Percentiles rank a stretch among this genome's conserved stretches.
phyloP scores from a whole-genome alignment of 768 basidiomycete species.

The Boletus pseudopeckii region DNA sequence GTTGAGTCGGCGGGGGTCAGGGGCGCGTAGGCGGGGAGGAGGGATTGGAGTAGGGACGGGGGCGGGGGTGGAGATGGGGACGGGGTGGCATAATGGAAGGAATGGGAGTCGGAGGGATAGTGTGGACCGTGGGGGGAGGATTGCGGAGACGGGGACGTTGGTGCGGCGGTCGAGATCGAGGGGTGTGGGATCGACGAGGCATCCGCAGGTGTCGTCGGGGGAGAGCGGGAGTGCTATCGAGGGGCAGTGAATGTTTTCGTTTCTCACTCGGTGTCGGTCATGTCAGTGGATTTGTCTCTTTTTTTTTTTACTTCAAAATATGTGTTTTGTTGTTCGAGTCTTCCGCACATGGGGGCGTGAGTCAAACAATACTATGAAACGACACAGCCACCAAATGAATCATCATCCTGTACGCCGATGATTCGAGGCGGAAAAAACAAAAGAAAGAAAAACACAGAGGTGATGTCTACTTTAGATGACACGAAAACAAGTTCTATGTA shows the following conservation, averaged over 20 bases:
- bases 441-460: no score
- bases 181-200: constrained; percentile 29
- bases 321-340: no score
- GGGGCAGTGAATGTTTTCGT: not conserved
- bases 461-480: no score
- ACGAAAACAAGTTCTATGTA: not conserved
- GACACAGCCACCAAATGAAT: no score
- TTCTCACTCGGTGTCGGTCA: no score
- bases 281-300: not conserved
- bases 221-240: not conserved
- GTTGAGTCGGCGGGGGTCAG: constrained; percentile 51
- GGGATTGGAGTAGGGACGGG: no score
- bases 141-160: constrained; percentile 67
- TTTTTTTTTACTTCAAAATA: not conserved
- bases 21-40: constrained; percentile 35
- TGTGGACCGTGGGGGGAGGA: constrained; percentile 59
- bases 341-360: not conserved
- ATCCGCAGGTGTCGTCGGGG: constrained; percentile 25
- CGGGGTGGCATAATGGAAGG: constrained; percentile 10
- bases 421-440: no score
- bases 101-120: constrained; percentile 52
- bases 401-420: no score
- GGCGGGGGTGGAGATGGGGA: not conserved
- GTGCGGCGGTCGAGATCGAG: constrained; percentile 41
- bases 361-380: no score